Evolutionary conservation across 176 grass and related monocot genomes (phyloP), one percentile per base, ranked within the genome.

Genomic region (Juncus inflexus): DNA sequence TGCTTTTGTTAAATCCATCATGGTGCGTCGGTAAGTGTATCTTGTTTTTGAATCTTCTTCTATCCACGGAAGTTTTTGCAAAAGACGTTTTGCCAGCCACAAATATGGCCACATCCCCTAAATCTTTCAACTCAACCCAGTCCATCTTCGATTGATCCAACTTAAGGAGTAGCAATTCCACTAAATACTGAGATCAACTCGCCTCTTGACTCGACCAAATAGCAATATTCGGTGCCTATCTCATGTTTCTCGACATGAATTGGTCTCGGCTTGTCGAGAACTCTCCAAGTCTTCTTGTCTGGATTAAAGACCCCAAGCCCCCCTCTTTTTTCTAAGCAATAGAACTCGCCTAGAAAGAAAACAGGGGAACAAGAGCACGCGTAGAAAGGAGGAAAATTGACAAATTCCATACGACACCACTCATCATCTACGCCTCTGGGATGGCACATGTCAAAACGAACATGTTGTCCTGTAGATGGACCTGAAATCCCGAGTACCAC

Each of bases 231-330:
- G 15, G 53, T 55, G 7, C 37, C 15, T 5, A 35, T 12, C 3
- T 37, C 2, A 37, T 38, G 68, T 9, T 15, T 52, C 9, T 60
- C 61, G 38, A 50, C 9, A 69, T 51, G 60, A 38, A 79, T 40
- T 3, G 55, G 45, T 35, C 12, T 16, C 3, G 72, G 72, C 12
- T 70, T 81, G 5, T 76, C 45, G 38, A 81, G 79, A 37, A 81
- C 6, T 76, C 72, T 69, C 72, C 79, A 81, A 38, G 64, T 70
- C 2, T 63, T 35, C 0, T 76, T 67, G 5, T 15, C 3, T 28
- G 79, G 63, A 45, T 81, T 81, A 55, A 81, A 81, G 2, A 81
- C 79, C 8, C 72, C 79, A 55, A 81, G 72, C 6, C 75, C 67
- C 12, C 64, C 79, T 4, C 39, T 57, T 37, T 12, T 77, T 6